Evolutionary conservation across 192 early-diverging fungal species (phyloP).

Genomic region (Backusella tuberculispora): DNA sequence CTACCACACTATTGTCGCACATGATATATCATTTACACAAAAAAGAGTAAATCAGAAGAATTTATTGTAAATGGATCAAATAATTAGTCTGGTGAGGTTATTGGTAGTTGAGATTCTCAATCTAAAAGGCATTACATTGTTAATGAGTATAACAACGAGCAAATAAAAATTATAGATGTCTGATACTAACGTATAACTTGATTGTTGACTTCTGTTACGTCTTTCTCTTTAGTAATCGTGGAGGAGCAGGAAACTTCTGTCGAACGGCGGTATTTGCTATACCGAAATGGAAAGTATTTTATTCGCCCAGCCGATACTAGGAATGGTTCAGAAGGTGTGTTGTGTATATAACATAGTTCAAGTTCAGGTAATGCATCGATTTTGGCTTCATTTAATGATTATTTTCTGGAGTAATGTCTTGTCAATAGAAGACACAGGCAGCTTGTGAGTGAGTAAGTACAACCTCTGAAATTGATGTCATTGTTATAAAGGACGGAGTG

Average conservation of each 20-base stretch:
- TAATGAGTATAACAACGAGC: background rate
- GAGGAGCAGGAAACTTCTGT: background rate
- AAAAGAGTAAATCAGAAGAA: no score
- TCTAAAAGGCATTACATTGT: background rate
- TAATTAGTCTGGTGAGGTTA: no score
- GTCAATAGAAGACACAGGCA: no score
- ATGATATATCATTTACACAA: no score
- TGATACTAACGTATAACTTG: background rate
- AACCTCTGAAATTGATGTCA: no score
- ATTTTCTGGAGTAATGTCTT: no score
- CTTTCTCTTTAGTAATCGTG: background rate
- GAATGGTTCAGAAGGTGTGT: slow-evolving; percentile 9
- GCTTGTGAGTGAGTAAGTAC: no score
- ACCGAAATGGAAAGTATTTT: slow-evolving; percentile 12
- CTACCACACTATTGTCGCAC: no score
- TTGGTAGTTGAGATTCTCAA: background rate
- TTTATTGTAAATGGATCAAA: no score
- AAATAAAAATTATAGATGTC: background rate
- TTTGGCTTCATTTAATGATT: no score
- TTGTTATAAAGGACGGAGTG: no score
- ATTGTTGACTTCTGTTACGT: background rate
- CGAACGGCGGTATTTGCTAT: background rate
- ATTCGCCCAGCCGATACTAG: slow-evolving; percentile 3
- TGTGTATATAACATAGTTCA: slow-evolving; percentile 16
- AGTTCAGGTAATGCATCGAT: background rate